phyloP scores from a whole-genome alignment of 768 basidiomycete species.

The Udeniomyces megalosporus region DNA sequence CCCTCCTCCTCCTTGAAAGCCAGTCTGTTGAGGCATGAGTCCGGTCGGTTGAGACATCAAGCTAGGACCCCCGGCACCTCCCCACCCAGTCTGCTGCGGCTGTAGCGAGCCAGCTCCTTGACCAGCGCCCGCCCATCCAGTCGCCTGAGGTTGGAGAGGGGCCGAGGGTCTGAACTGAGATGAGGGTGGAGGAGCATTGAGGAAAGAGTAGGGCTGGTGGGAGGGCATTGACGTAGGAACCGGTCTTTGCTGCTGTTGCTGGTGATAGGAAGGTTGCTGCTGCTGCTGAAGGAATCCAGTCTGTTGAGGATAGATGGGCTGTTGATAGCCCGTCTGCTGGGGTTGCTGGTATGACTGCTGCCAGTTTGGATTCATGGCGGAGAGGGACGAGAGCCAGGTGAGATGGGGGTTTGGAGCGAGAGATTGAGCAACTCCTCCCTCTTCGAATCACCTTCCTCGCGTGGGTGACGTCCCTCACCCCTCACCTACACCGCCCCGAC shows the following conservation, averaged over 20 bases:
- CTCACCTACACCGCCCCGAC: no score
- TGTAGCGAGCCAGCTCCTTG: slow-evolving; percentile 26
- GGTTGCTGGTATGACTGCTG: slow-evolving; percentile 20
- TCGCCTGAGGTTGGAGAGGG: slow-evolving; percentile 10
- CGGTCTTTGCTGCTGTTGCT: slow-evolving; percentile 5
- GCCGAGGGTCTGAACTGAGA: slow-evolving; percentile 11
- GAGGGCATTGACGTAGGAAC: neutral
- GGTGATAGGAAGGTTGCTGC: slow-evolving; percentile 17
- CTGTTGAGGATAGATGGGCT: slow-evolving; percentile 20
- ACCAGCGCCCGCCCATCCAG: slow-evolving; percentile 6
- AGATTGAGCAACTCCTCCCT: no score
- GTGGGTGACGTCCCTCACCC: no score
- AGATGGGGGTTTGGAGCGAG: no score
- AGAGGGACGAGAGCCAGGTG: neutral
- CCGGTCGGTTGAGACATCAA: slow-evolving; percentile 47
- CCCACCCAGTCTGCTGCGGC: slow-evolving; percentile 43
- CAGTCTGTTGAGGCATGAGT: slow-evolving; percentile 59
- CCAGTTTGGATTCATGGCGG: slow-evolving; percentile 1
- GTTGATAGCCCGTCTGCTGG: slow-evolving; percentile 28
- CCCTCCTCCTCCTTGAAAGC: slow-evolving; percentile 47
- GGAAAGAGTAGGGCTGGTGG: slow-evolving; percentile 18
- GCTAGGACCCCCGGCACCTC: slow-evolving; percentile 31
- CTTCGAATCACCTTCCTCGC: no score
- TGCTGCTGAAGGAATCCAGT: slow-evolving; percentile 20
- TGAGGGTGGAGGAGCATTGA: slow-evolving; percentile 23